phyloP scores from a whole-genome alignment of 306 rosid genomes.

The Castanea crenata region DNA sequence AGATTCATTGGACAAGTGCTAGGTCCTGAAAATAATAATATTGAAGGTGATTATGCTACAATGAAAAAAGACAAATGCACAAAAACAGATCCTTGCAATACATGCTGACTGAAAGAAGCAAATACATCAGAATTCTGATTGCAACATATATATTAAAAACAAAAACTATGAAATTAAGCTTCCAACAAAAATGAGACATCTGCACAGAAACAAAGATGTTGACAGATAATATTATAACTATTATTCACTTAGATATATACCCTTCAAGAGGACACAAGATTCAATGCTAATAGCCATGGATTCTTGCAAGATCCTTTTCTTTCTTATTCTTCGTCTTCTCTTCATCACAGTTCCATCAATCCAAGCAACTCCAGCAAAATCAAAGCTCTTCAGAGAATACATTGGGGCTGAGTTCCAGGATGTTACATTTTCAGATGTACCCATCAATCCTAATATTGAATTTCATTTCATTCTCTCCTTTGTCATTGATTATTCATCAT shows the following conservation, averaged over 20 bases:
- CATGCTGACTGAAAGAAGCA: neutral
- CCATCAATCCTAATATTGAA: conserved; percentile 16
- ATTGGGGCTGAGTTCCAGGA: conserved; percentile 24
- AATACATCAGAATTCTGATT: neutral
- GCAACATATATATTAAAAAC: neutral
- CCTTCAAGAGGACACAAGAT: neutral
- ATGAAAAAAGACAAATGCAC: no score
- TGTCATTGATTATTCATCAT: conserved; percentile 26
- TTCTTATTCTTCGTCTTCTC: conserved; percentile 15
- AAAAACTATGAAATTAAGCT: neutral
- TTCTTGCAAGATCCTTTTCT: neutral
- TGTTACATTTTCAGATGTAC: conserved; percentile 20
- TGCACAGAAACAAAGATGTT: neutral
- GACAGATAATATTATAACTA: neutral
- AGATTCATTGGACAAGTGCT: no score
- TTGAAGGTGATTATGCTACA: no score
- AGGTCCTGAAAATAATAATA: no score
- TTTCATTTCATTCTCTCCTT: conserved; percentile 31
- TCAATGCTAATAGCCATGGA: conserved; percentile 3
- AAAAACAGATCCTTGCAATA: no score
- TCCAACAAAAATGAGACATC: neutral
- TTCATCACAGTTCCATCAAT: neutral
- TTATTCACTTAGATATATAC: neutral
- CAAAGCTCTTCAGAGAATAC: conserved; percentile 31
- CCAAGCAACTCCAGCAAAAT: conserved; percentile 16